A percentile compares a stretch with the other conserved stretches of the same genome.
phyloP scores from a whole-genome alignment of 2,329 filamentous ascomycete species.

The Cladosporium sp. region DNA sequence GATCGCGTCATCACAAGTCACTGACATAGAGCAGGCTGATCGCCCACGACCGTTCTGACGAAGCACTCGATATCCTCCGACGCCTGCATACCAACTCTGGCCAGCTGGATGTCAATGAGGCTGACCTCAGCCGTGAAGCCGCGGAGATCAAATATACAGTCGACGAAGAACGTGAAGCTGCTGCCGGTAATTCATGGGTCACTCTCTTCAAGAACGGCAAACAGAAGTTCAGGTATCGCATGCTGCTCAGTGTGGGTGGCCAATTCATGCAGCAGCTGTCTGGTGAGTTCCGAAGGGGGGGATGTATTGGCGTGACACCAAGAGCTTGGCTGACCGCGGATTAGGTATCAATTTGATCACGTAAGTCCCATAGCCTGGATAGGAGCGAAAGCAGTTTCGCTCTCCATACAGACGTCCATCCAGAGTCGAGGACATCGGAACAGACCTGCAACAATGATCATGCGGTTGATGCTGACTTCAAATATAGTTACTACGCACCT shows the following conservation, averaged over 20 bases:
- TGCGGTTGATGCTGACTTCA: no score
- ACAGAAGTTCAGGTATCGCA: conserved; percentile 40
- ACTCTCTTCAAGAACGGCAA: conserved; percentile 41
- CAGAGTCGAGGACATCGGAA: no score
- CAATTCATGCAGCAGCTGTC: conserved; percentile 45
- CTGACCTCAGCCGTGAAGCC: conserved; percentile 25
- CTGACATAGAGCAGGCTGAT: conserved; percentile 19
- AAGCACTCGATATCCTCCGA: conserved; percentile 27
- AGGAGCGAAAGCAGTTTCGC: no score
- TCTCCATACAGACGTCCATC: no score
- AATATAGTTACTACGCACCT: conserved; percentile 43
- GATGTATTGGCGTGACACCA: background rate
- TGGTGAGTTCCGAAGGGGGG: background rate
- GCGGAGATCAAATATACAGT: conserved; percentile 39
- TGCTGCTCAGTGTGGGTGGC: conserved; percentile 40
- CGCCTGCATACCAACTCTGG: conserved; percentile 25
- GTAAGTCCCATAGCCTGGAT: no score
- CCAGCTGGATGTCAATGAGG: conserved; percentile 3
- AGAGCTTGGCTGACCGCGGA: background rate
- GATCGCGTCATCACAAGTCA: no score
- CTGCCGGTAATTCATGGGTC: conserved; percentile 26
- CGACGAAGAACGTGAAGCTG: conserved; percentile 39
- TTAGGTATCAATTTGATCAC: conserved; percentile 28
- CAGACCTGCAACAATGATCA: no score
- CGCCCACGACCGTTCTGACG: conserved; percentile 23